Base-by-base conservation (phyloP, 305 asterid genomes). In the Fraxinus paxiana region DNA sequence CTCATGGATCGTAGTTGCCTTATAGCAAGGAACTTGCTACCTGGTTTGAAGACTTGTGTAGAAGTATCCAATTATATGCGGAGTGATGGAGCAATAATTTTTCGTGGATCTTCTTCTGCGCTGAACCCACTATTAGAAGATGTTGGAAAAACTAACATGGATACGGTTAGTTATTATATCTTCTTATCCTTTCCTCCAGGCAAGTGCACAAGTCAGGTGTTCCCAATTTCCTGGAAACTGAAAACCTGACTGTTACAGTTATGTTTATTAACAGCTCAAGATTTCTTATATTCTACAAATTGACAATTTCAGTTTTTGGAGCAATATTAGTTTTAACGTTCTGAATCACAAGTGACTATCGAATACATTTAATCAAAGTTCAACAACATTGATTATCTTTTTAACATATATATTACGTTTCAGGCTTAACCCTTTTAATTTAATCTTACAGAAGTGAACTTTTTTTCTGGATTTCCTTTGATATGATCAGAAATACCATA, bases 21-120 rank as follows among this genome's bases (percentile, higher is more conserved):
- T 71, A 94, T 96, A 85, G 98, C 99, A 72, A 88, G 95, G 88
- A 96, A 92, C 87, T 80, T 96, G 85, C 98, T 96, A 77, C 88
- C 98, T 78, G 99, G 98, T 81, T 87, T 96, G 87, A 94, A 92
- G 89, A 93, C 98, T 75, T 96, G 99, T 88, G 82, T 89, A 80
- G 98, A 96, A 87, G 98, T 96, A 73, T 94, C 90, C 75, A 84
- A 79, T 61, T 96, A 90, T 87, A 93, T 96, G 98, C 91, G 84
- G 77, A 94, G 88, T 79, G 91, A 87, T 89, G 97, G 89, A 77
- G 92, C 88, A 35, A 85, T 76, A 33, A 85, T 81, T 76, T 83
- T 87, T 71, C 89, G 85, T 75, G 92, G 97, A 79, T 89, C 96
- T 82, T 83, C 91, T 24, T 81, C 88, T 81, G 65, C 77, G 73